Evolutionary conservation across 306 rosid species (phyloP).

Genomic region (Casuarina glauca): DNA sequence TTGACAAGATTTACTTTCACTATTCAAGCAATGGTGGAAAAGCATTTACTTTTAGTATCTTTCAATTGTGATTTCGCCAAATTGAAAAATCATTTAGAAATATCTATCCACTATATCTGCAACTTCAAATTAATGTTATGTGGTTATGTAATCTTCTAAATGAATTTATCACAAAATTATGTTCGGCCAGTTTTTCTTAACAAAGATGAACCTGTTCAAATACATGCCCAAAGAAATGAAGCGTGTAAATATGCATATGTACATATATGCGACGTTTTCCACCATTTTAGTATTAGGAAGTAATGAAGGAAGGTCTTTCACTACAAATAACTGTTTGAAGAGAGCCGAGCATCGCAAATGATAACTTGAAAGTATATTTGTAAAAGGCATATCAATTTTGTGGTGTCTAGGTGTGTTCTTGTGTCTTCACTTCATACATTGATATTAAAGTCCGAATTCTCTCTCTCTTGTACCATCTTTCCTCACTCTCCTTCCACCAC

Average conservation of each 20-base stretch:
- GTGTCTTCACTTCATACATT: not conserved
- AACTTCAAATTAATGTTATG: not conserved
- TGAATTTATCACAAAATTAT: slow-evolving; percentile 58
- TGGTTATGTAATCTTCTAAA: slow-evolving; percentile 17
- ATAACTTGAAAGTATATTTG: too few relatives aligned
- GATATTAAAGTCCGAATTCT: not conserved
- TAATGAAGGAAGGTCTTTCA: too few relatives aligned
- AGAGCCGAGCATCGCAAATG: too few relatives aligned
- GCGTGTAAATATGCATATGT: too few relatives aligned
- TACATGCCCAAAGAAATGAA: slow-evolving; percentile 34
- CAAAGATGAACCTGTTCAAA: slow-evolving; percentile 74
- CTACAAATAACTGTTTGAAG: too few relatives aligned
- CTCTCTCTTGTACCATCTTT: not conserved
- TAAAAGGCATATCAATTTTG: too few relatives aligned
- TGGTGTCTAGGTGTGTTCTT: too few relatives aligned
- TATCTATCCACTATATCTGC: not conserved
- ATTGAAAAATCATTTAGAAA: not conserved
- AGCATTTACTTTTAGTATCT: not conserved
- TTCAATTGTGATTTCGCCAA: not conserved
- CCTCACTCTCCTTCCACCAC: not conserved
- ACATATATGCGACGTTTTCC: too few relatives aligned
- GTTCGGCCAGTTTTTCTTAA: slow-evolving; percentile 63
- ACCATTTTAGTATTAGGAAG: too few relatives aligned
- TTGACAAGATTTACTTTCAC: not conserved
- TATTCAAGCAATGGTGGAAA: not conserved